These are phyloP conservation scores for Saturnispora kantuleensis DNA, from an alignment of 805 yeast species.

Conservation along the genomic window DNA sequence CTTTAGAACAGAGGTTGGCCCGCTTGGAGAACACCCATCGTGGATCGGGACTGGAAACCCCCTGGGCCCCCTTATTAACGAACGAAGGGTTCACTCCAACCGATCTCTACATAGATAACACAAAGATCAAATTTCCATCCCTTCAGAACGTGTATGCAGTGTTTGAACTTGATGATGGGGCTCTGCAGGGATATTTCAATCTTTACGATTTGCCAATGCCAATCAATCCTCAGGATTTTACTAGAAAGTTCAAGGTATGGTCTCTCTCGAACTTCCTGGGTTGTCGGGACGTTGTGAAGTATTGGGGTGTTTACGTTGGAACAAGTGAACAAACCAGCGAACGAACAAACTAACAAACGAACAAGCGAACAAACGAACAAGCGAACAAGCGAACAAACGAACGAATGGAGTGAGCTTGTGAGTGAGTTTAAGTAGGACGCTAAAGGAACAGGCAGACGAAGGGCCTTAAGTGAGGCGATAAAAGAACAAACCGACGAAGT, in stretches of 20 bases:
- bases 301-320: slow-evolving; percentile 17
- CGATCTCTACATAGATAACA: slow-evolving; percentile 2
- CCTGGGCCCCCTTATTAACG: slow-evolving; percentile 23
- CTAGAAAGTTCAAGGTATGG: slow-evolving; percentile 15
- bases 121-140: slow-evolving; percentile 13
- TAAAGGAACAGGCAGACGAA: too few species aligned
- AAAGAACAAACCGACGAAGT: too few species aligned
- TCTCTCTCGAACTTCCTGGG: slow-evolving; percentile 24
- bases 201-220: slow-evolving; percentile 5
- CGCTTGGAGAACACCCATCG: slow-evolving; percentile 19
- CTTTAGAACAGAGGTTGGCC: slow-evolving; percentile 23
- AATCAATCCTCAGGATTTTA: slow-evolving; percentile 2
- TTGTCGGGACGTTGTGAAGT: slow-evolving; percentile 23
- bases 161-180: slow-evolving; percentile 12
- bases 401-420: too few species aligned
- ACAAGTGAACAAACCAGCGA: neutral
- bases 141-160: slow-evolving; percentile 19
- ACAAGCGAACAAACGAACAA: neutral
- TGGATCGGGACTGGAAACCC: slow-evolving; percentile 24
- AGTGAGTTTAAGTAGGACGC: too few species aligned
- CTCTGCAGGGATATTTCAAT: slow-evolving; percentile 1
- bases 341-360: neutral
- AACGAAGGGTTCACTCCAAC: slow-evolving; percentile 20
- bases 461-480: too few species aligned
- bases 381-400: too few species aligned